phyloP scores from a whole-genome alignment of 225 moss, liverwort and hornwort species.

The Physcomitrellopsis africana region DNA sequence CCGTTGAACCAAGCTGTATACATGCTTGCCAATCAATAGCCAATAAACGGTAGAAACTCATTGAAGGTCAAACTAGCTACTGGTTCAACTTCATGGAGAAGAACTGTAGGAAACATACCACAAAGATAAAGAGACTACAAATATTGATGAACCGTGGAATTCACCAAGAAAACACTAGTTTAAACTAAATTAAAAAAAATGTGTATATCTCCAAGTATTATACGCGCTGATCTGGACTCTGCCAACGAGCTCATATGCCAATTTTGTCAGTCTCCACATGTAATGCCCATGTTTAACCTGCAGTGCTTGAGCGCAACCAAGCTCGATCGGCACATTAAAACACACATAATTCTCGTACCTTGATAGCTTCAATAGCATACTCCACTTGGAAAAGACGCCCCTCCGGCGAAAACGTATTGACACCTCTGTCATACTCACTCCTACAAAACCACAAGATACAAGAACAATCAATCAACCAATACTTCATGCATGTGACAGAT shows the following conservation, averaged over 20 bases:
- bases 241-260: neutral
- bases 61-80: neutral
- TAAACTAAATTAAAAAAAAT: no score
- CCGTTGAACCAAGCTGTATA: constrained; percentile 61
- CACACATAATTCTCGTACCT: constrained; percentile 30
- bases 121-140: neutral
- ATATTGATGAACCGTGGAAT: neutral
- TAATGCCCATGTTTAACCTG: neutral
- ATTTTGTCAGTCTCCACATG: neutral
- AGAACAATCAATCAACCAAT: neutral
- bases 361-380: constrained; percentile 66
- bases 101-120: neutral
- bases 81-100: neutral
- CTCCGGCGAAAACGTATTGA: constrained; percentile 66
- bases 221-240: neutral
- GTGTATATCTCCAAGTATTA: neutral
- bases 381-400: constrained; percentile 68
- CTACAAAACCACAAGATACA: constrained; percentile 21
- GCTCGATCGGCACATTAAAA: neutral
- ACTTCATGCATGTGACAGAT: neutral
- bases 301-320: neutral
- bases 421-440: constrained; percentile 70
- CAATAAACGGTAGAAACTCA: neutral
- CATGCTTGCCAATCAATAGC: constrained; percentile 7
- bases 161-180: neutral